phyloP scores from a whole-genome alignment of 1,284 basidiomycete genomes.

The Apiotrichum gracile region DNA sequence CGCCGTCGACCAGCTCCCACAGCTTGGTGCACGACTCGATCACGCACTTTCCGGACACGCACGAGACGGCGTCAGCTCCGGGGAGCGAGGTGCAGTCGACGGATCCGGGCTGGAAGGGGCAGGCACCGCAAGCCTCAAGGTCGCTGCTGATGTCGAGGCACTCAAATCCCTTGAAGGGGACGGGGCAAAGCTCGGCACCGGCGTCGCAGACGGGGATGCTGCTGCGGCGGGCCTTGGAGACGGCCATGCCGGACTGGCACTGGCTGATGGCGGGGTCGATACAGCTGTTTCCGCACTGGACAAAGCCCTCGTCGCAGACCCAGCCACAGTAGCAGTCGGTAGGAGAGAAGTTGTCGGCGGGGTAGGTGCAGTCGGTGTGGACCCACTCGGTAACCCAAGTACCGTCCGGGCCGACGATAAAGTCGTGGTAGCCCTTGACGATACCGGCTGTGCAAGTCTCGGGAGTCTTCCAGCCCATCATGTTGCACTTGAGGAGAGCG shows the following conservation, averaged over 20 bases:
- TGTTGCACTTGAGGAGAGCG: neutral
- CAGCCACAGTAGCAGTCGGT: conserved; percentile 1
- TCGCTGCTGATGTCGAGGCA: neutral
- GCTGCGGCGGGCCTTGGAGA: neutral
- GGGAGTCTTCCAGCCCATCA: neutral
- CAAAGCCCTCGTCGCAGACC: neutral
- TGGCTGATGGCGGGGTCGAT: neutral
- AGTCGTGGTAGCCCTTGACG: neutral
- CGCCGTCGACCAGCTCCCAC: neutral
- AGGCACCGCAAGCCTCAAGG: conserved; percentile 1
- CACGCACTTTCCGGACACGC: conserved; percentile 49
- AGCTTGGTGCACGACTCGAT: neutral
- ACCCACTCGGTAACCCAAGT: neutral
- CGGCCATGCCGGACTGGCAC: neutral
- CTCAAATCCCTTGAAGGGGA: neutral
- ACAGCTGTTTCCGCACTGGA: neutral
- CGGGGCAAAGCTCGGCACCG: neutral
- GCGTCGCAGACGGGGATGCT: neutral
- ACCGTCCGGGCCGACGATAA: conserved; percentile 1
- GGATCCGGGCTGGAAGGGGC: neutral
- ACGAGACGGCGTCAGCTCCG: conserved; percentile 54
- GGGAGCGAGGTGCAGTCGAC: conserved; percentile 54
- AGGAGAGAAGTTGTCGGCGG: neutral
- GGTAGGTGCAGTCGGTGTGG: neutral
- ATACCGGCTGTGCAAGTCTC: neutral